Evolutionary conservation across 2,329 filamentous ascomycete genomes (phyloP), one percentile per base, ranked within the genome.

Genomic region (Pyricularia grisea): DNA sequence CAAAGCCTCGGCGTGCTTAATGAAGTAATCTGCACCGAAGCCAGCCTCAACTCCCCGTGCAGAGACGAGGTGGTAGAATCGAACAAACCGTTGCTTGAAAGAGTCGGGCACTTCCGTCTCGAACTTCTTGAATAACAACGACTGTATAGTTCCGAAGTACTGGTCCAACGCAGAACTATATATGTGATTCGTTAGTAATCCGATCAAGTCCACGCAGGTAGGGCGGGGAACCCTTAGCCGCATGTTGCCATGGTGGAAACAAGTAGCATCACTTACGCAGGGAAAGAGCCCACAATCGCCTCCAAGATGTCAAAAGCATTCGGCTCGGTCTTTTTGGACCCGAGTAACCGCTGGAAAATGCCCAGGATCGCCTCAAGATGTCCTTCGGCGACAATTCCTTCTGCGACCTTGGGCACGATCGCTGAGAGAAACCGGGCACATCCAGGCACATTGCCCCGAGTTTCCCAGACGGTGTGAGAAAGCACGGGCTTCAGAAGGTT

Each of bases 261-360:
- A 28, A 9, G 9, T 20, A 5, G 25, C 23, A 14, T 7, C 27
- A 84, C 90, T 78, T 84, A 92, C 83, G 87, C 84, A 67, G 92
- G 87, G 74, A 97, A 90, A 10, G 88, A 87, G 66, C 87, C 84
- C 71, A 97, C 83, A 67, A 97, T 83, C 4, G 90, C 86, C 76
- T 99, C 95, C 70, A 99, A 83, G 65, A 99, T 85, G 76, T 99
- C 95, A 75, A 98, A 97, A 0, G 90, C 92, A 75, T 94, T 90
- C 25, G 87, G 84, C 77, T 99, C 95, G 66, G 94, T 94, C 71
- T 90, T 89, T 80, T 95, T 97, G 73, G 87, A 89, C 3, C 86
- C 85, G 61, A 97, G 84, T 12, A 99, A 86, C 75, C 92, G 94
- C 78, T 98, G 94, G 84, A 98, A 99, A 72, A 99, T 95, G 69